Evolutionary conservation across 1,284 basidiomycete species (phyloP), one percentile per base, ranked within the genome.

Genomic region (Laetiporus sulphureus): DNA sequence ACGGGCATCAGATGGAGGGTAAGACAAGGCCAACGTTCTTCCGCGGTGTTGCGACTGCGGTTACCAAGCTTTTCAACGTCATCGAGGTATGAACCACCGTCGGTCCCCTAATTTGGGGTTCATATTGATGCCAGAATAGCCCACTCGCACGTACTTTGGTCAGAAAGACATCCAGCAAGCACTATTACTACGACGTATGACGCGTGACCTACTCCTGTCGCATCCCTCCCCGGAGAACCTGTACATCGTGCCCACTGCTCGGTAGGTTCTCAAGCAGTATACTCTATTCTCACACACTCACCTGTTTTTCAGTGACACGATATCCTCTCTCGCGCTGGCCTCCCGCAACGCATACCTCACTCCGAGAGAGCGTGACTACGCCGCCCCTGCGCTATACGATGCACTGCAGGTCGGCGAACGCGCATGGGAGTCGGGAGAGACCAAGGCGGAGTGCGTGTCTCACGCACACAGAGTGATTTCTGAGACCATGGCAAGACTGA

Each of bases 91-190:
- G 44, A 33, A 16, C 22, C n/a, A n/a, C n/a, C n/a, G n/a, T 31
- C 24, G 18, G 22, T 37, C 18, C 27, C 13, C 15, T 18, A 31
- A 37, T 30, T 15, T n/a, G 7, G 30, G 2, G 16, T 21, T 13
- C 33, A 13, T 25, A 23, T 37, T 31, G 37, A 10, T 31, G 10
- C 31, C 11, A 5, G 13, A 16, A 2, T 55, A 93, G 88, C 95
- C 95, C 2, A 90, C 90, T 40, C 78, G 81, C 44, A 83, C 90
- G 18, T 99, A 98, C 63, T 97, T 99, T 56, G 95, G 96, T 0
- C 95, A 98, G 64, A 99, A 99, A 62, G 95, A 99, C 59, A 97
- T 99, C 42, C 95, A 99, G 60, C 95, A 99, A 61, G 91, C 88
- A 0, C 66, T 98, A 6, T 66, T 99, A 16, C 73, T 99, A 18